Conservation (phyloP, 768 basidiomycete genomes). For the Boletus sp. region DNA sequence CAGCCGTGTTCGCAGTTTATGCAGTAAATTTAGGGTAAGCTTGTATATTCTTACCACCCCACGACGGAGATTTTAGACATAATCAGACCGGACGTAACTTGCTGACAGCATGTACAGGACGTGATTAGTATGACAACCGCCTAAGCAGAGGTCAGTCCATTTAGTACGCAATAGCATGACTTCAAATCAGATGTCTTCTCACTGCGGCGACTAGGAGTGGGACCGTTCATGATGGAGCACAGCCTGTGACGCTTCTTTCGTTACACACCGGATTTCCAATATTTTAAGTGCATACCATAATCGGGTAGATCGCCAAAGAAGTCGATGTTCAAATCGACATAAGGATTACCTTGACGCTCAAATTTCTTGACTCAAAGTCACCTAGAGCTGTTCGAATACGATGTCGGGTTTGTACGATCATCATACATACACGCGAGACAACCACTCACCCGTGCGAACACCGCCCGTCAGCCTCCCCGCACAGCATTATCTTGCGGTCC, state of each 20-base stretch:
- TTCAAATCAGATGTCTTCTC: not conserved
- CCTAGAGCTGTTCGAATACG: too few species aligned
- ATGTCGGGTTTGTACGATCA: too few species aligned
- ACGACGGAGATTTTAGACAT: too few species aligned
- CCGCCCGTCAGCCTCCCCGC: slow-evolving; percentile 14
- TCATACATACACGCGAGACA: not conserved
- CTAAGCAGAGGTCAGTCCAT: not conserved
- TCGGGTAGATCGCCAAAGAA: slow-evolving; percentile 2
- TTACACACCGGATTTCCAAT: too few species aligned
- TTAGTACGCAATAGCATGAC: too few species aligned
- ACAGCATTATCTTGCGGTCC: not conserved
- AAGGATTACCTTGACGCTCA: too few species aligned
- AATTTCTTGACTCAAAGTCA: too few species aligned
- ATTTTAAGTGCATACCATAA: slow-evolving; percentile 6
- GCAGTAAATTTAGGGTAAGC: not conserved
- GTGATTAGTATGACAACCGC: not conserved
- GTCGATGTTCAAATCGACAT: not conserved
- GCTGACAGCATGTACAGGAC: not conserved
- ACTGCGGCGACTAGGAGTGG: not conserved
- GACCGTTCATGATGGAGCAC: not conserved
- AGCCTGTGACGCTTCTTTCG: not conserved
- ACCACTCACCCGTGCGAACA: not conserved
- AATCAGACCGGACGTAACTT: too few species aligned
- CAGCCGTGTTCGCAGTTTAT: not conserved
- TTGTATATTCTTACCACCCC: not conserved